Base-by-base conservation (phyloP, 768 basidiomycete species). In the Xerocomellus chrysenteron region DNA sequence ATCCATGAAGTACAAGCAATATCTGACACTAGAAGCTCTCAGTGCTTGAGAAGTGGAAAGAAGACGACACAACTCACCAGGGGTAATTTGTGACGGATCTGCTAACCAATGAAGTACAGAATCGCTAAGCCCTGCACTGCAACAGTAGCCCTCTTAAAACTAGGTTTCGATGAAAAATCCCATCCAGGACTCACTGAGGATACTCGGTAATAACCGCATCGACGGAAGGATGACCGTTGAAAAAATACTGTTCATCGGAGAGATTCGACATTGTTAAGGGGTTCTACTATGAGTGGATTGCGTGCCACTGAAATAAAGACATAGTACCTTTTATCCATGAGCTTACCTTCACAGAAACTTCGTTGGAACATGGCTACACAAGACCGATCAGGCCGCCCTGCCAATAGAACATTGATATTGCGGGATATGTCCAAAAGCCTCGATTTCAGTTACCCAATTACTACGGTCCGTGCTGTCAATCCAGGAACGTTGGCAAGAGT, bases 321-420 rank as follows among this genome's bases (percentile, higher is more conserved):
- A 21, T 44, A n/a, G 26, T 30, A 53, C 42, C 60, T 58, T 66
- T 66, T 65, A 64, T 62, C 2, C 32, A 11, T 2, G 6, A n/a
- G 6, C 16, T 9, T 3, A 3, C 32, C 13, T 44, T 28, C 35
- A 0, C 13, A n/a, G 46, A 47, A 51, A n/a, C 7, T 19, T 24
- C 24, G 3, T 4, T 21, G 50, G 55, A 56, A 24, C 1, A 32
- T 37, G 5, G n/a, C 21, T 13, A 4, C 11, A 10, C n/a, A 12
- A 9, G 9, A 21, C 19, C 43, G 17, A 65, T 52, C 43, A 0
- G 10, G 47, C 40, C 28, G 41, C 26, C 36, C 12, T 47, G 48
- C 61, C 61, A 62, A 53, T 10, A 1, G 4, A 35, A 8, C 12
- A 3, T 1, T 19, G 16, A n/a, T n/a, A 9, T 9, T 4, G 5